These are phyloP conservation scores for Xerocomus brunneocitrinus DNA, from an alignment of 768 basidiomycete species.

Conservation along the genomic window DNA sequence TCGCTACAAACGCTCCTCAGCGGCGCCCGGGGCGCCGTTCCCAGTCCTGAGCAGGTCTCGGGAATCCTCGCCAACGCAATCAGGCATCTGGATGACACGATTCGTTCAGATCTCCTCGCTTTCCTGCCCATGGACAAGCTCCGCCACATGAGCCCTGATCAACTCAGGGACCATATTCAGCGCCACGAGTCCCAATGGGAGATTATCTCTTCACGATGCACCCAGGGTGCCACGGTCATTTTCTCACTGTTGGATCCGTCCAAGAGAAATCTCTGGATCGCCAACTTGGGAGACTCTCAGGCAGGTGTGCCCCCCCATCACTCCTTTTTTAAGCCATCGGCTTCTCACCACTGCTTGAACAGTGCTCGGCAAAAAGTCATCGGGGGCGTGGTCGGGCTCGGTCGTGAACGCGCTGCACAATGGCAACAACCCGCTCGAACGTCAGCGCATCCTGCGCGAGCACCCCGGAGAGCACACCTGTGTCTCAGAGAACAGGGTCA, in stretches of 20 bases:
- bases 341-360: background rate
- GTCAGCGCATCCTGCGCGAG: slow-evolving; percentile 26
- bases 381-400: slow-evolving; percentile 19
- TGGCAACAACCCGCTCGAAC: slow-evolving; percentile 25
- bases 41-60: slow-evolving; percentile 34
- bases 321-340: background rate
- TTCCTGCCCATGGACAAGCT: slow-evolving; percentile 39
- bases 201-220: slow-evolving; percentile 29
- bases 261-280: slow-evolving; percentile 30
- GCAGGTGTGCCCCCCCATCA: slow-evolving; percentile 23
- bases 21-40: slow-evolving; percentile 16
- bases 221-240: slow-evolving; percentile 32
- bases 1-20: slow-evolving; percentile 36
- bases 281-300: slow-evolving; percentile 34
- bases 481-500: slow-evolving; percentile 29
- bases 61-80: slow-evolving; percentile 37
- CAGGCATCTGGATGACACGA: slow-evolving; percentile 37
- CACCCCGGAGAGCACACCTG: slow-evolving; percentile 30
- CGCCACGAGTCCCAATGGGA: slow-evolving; percentile 36
- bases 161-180: slow-evolving; percentile 38
- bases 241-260: slow-evolving; percentile 29
- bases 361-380: slow-evolving; percentile 23
- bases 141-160: slow-evolving; percentile 34
- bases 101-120: slow-evolving; percentile 41
- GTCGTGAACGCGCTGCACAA: slow-evolving; percentile 30